Percentiles rank a stretch among this genome's conserved stretches.
Evolutionary conservation across 192 early-diverging fungal species (phyloP).

Genomic region (Coemansia sp.): DNA sequence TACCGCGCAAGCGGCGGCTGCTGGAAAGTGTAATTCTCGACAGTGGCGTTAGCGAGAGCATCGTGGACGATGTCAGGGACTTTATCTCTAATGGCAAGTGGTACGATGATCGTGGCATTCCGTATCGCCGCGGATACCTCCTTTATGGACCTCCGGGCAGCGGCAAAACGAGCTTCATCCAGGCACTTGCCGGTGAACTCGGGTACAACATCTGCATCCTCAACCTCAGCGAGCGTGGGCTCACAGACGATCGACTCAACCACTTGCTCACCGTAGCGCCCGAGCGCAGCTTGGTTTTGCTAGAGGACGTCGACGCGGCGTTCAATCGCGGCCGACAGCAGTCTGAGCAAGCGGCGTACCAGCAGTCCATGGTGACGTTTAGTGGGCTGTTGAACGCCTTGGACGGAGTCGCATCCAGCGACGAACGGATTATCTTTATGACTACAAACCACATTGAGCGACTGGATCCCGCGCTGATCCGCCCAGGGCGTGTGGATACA

Average conservation of each 20-base stretch:
- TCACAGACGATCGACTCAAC: conserved; percentile 84
- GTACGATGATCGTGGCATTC: conserved; percentile 84
- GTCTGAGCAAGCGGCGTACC: conserved; percentile 63
- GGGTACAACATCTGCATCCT: conserved; percentile 88
- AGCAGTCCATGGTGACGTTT: conserved; percentile 84
- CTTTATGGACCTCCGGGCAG: conserved; percentile 87
- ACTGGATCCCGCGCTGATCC: conserved; percentile 76
- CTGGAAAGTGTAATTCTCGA: conserved; percentile 76
- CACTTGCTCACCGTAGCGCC: conserved; percentile 79
- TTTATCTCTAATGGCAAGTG: conserved; percentile 81
- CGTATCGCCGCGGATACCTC: conserved; percentile 88
- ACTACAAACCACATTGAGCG: conserved; percentile 85
- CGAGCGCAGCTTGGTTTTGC: conserved; percentile 73
- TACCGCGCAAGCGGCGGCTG: conserved; percentile 77
- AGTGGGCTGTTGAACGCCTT: conserved; percentile 86
- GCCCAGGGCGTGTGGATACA: conserved; percentile 79
- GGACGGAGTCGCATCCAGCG: conserved; percentile 84
- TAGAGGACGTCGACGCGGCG: conserved; percentile 86
- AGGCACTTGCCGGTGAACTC: conserved; percentile 85
- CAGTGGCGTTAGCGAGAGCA: conserved; percentile 60
- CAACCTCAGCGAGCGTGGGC: conserved; percentile 76
- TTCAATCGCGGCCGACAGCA: conserved; percentile 66
- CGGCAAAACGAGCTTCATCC: conserved; percentile 92
- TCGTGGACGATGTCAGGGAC: conserved; percentile 69
- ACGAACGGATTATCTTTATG: conserved; percentile 89